Evolutionary conservation across 805 yeast genomes (phyloP).

Genomic region (Yamadazyma sp.): DNA sequence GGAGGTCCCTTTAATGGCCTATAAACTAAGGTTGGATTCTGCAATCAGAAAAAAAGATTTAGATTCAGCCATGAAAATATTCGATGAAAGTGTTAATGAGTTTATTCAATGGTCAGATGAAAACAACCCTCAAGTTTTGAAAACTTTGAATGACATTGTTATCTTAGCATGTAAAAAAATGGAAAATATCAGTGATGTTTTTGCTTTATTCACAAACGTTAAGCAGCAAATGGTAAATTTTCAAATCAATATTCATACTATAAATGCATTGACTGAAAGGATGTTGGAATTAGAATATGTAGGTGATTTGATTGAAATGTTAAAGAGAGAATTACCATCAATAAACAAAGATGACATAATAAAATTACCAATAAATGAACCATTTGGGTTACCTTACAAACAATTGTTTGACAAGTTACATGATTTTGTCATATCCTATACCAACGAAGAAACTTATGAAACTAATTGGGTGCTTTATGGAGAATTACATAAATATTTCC

Average conservation of each 20-base stretch:
- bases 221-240: conserved; percentile 33
- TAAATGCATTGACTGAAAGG: conserved; percentile 22
- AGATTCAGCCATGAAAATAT: conserved; percentile 24
- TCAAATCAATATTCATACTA: conserved; percentile 24
- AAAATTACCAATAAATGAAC: conserved; percentile 25
- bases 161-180: conserved; percentile 26
- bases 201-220: conserved; percentile 31
- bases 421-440: conserved; percentile 27
- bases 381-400: conserved; percentile 23
- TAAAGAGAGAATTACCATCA: conserved; percentile 38
- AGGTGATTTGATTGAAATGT: conserved; percentile 40
- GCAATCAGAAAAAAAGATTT: conserved; percentile 19
- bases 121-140: conserved; percentile 33
- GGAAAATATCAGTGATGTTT: conserved; percentile 24
- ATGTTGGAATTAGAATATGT: conserved; percentile 35
- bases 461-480: conserved; percentile 62
- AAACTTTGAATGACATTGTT: conserved; percentile 45
- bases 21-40: conserved; percentile 26
- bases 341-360: conserved; percentile 26
- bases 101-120: conserved; percentile 22
- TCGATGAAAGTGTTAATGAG: conserved; percentile 27
- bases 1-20: conserved; percentile 18
- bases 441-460: conserved; percentile 29
- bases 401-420: conserved; percentile 28
- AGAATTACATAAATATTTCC: conserved; percentile 51